Base-by-base conservation (phyloP, 2,329 filamentous ascomycete genomes). In the Arthroderma sp. region DNA sequence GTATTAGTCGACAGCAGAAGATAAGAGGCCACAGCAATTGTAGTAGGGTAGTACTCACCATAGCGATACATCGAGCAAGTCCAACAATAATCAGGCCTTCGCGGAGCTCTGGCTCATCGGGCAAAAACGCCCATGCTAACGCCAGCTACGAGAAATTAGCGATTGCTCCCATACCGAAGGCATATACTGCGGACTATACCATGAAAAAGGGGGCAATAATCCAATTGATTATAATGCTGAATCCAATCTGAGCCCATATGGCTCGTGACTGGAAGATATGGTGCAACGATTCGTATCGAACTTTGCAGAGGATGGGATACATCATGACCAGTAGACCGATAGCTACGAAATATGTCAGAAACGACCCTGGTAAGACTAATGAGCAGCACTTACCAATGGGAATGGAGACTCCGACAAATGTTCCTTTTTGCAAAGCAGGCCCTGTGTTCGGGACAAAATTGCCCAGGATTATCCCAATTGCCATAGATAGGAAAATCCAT, bases 241-340 rank as follows among this genome's bases (percentile, higher is more conserved):
- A 84, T 0, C 59, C 67, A n/a, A 94, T 75, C 60, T 94, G 85
- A 42, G 77, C 75, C 85, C 84, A 94, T 2, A 93, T 67, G 0
- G 68, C 67, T 2, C 70, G 69, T 2, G 77, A 69, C 2, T 65
- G 60, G 47, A 91, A 73, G 3, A 85, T 67, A 2, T 74, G 65
- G 59, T 86, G 83, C 6, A 93, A 64, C 0, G 76, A 75, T 60
- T 93, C 85, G 61, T 78, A 91, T 36, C 77, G 77, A 4, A 93
- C 82, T 61, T 91, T 91, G 72, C 85, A 93, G 0, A 94, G 68
- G 48, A 94, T 93, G 0, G 86, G 87, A 57, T 91, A 94, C 85
- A 94, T 94, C 85, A 94, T 94, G 36, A 93, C 79, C 1, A 94
- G 71, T 1, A 94, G 66, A 0, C 86, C 85, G 40, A 93, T 67